phyloP scores from a whole-genome alignment of 176 grass and related monocot genomes.

The Lolium rigidum region DNA sequence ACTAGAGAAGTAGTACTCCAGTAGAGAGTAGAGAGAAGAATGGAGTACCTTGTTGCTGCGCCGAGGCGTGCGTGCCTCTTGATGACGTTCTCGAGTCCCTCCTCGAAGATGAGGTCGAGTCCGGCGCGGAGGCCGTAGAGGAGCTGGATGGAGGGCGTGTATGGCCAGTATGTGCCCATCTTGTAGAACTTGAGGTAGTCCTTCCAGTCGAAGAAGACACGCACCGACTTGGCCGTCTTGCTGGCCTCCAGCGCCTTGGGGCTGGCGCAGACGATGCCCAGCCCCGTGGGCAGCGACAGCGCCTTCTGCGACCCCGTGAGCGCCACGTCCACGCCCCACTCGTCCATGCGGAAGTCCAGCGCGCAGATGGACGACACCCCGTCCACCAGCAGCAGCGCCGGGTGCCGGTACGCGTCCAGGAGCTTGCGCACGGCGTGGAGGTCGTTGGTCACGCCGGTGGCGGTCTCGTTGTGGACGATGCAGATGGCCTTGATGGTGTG shows the following conservation, averaged over 20 bases:
- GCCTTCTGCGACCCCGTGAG: slow-evolving; percentile 98
- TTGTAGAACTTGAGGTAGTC: slow-evolving; percentile 94
- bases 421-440: slow-evolving; percentile 66
- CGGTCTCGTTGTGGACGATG: slow-evolving; percentile 98
- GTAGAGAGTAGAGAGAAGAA: no score
- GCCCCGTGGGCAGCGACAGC: slow-evolving; percentile 89
- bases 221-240: slow-evolving; percentile 83
- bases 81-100: slow-evolving; percentile 82
- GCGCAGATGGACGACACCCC: slow-evolving; percentile 98
- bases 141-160: slow-evolving; percentile 95
- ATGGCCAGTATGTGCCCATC: slow-evolving; percentile 84
- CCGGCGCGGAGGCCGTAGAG: slow-evolving; percentile 90
- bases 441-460: slow-evolving; percentile 97
- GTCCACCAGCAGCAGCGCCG: slow-evolving; percentile 83
- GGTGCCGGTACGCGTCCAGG: slow-evolving; percentile 74
- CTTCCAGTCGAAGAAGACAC: slow-evolving; percentile 98
- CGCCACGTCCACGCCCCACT: slow-evolving; percentile 96
- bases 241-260: slow-evolving; percentile 77
- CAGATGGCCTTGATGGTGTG: slow-evolving; percentile 94
- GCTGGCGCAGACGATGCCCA: slow-evolving; percentile 90
- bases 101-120: slow-evolving; percentile 89
- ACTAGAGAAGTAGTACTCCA: no score
- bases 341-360: slow-evolving; percentile 93
- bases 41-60: slow-evolving; percentile 71
- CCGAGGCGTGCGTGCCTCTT: slow-evolving; percentile 83